Conservation (phyloP, 176 grass and related monocot species). For the Triticum turgidum region DNA sequence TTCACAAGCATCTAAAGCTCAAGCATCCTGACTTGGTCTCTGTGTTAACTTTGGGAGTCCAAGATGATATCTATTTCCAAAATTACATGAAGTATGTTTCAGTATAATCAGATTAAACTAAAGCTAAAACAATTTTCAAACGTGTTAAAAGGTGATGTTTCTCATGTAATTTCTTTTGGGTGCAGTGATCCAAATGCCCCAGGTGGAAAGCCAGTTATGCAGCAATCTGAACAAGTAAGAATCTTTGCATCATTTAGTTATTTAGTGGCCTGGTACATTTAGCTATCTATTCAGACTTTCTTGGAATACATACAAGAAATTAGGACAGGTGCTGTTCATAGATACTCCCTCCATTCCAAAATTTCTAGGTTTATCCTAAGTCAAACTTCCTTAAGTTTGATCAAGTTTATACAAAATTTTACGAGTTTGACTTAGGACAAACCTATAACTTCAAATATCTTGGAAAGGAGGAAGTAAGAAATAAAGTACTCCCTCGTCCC, state of each 20-base stretch:
- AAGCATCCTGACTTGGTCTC: slow-evolving; percentile 77
- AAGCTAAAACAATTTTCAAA: neutral
- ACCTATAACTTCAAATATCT: no score
- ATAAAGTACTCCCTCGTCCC: neutral
- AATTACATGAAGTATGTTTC: slow-evolving; percentile 91
- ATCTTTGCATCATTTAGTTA: neutral
- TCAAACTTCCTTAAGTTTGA: no score
- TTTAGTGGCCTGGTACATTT: neutral
- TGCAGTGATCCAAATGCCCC: slow-evolving; percentile 82
- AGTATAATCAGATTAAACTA: neutral
- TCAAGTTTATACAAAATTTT: no score
- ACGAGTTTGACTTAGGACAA: no score
- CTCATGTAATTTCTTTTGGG: slow-evolving; percentile 12
- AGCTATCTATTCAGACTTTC: neutral
- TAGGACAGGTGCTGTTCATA: neutral
- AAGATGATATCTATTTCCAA: slow-evolving; percentile 78
- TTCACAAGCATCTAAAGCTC: slow-evolving; percentile 84
- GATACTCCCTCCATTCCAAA: neutral
- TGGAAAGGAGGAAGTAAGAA: neutral
- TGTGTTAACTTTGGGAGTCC: slow-evolving; percentile 53
- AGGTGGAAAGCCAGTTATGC: slow-evolving; percentile 81
- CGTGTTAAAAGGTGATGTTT: slow-evolving; percentile 11
- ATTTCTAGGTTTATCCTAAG: no score
- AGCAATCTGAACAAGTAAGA: slow-evolving; percentile 54
- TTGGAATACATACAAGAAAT: neutral